Conservation (phyloP, 83 land plant species). For the Larix sibirica region DNA sequence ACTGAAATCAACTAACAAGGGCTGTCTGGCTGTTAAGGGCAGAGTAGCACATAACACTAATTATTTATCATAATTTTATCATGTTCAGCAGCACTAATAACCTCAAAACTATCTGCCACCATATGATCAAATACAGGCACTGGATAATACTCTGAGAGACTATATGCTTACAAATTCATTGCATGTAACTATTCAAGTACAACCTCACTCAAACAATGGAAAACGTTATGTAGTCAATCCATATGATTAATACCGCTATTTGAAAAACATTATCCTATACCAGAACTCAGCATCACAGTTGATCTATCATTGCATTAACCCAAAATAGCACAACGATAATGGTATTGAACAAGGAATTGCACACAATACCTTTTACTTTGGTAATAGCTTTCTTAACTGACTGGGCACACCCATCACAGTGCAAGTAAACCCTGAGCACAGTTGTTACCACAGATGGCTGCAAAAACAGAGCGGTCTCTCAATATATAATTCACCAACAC, state of each 20-base stretch:
- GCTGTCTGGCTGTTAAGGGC: neutral
- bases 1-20: neutral
- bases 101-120: too few relatives aligned
- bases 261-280: neutral
- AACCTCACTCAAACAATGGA: neutral
- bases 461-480: neutral
- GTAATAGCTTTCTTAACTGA: conserved; percentile 53
- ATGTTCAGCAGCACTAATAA: too few relatives aligned
- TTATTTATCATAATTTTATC: neutral
- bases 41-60: neutral
- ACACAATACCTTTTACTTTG: conserved; percentile 54
- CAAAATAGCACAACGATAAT: neutral
- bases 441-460: conserved; percentile 46
- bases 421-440: conserved; percentile 58
- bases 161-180: neutral
- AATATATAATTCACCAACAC: neutral
- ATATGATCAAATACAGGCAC: too few relatives aligned
- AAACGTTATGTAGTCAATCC: neutral
- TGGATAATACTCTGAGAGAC: too few relatives aligned
- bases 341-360: neutral
- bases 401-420: conserved; percentile 66
- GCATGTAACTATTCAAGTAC: neutral
- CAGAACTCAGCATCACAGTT: neutral
- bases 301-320: neutral
- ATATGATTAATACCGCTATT: neutral